Conservation (phyloP, 768 basidiomycete species). For the Fomitopsis serialis region DNA sequence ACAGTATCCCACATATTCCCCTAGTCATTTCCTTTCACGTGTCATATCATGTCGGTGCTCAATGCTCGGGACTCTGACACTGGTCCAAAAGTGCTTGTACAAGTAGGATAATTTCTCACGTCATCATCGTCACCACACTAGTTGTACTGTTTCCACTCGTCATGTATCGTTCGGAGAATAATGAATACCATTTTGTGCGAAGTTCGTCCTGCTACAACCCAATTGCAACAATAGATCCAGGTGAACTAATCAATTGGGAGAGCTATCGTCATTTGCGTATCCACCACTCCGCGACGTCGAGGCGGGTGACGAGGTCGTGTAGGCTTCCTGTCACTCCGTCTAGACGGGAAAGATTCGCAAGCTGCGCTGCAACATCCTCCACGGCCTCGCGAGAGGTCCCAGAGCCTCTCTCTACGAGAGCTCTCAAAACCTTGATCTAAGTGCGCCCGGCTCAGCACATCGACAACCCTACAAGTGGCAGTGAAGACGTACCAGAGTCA, state of each 20-base stretch:
- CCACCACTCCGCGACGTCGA: constrained; percentile 63
- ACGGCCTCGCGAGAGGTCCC: constrained; percentile 13
- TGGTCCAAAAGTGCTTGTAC: not conserved
- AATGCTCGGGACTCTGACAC: not conserved
- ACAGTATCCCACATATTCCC: not conserved
- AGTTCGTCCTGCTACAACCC: constrained; percentile 1
- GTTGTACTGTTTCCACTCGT: not conserved
- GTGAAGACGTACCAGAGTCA: constrained; percentile 46
- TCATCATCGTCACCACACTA: not conserved
- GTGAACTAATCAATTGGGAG: not conserved
- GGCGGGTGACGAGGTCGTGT: constrained; percentile 46
- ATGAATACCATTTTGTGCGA: not conserved
- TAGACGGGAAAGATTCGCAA: constrained; percentile 4
- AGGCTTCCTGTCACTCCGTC: constrained; percentile 49
- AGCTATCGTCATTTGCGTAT: constrained; percentile 1
- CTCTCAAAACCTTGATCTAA: constrained; percentile 53
- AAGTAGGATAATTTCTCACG: not conserved
- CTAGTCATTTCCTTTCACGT: not conserved
- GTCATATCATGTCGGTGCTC: not conserved
- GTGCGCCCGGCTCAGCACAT: constrained; percentile 5
- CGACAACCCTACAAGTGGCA: not conserved
- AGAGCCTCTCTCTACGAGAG: constrained; percentile 47
- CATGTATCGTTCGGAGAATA: not conserved
- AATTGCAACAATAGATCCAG: not conserved
- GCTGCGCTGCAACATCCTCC: constrained; percentile 13